These are phyloP conservation scores for Camellia sinensis DNA, from an alignment of 148 eudicot genomes.

Conservation along the genomic window DNA sequence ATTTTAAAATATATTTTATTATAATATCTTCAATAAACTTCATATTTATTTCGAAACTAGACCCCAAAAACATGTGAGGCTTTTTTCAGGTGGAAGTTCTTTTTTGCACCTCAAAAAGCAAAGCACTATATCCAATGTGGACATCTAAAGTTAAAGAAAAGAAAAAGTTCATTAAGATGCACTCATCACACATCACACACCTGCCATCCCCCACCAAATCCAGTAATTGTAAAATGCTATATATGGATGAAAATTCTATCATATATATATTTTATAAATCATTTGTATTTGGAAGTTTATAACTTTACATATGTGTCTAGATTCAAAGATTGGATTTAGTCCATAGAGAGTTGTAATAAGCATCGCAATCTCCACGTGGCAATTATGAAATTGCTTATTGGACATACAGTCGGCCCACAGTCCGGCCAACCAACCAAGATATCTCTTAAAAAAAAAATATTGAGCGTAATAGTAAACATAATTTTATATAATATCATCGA, in stretches of 20 bases:
- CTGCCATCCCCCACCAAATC: neutral
- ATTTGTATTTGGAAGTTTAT: neutral
- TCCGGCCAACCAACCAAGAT: neutral
- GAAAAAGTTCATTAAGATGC: neutral
- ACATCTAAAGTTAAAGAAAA: neutral
- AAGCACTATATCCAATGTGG: neutral
- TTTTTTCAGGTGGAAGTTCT: too few species aligned
- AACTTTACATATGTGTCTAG: too few species aligned
- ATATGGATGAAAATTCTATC: too few species aligned
- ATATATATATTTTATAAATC: neutral
- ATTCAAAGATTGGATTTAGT: too few species aligned
- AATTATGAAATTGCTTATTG: neutral
- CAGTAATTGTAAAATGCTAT: neutral
- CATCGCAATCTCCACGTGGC: neutral
- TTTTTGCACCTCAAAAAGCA: too few species aligned
- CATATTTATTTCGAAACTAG: too few species aligned
- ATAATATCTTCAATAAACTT: too few species aligned
- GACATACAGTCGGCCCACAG: neutral
- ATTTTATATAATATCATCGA: too few species aligned
- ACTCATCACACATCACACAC: neutral
- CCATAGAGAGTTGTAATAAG: neutral
- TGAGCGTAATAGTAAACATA: too few species aligned
- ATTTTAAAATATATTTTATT: too few species aligned
- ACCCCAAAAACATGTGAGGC: too few species aligned
- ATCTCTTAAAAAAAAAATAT: too few species aligned